Base-by-base conservation (phyloP, 768 basidiomycete species). In the Rhizopogon vesiculosus region DNA sequence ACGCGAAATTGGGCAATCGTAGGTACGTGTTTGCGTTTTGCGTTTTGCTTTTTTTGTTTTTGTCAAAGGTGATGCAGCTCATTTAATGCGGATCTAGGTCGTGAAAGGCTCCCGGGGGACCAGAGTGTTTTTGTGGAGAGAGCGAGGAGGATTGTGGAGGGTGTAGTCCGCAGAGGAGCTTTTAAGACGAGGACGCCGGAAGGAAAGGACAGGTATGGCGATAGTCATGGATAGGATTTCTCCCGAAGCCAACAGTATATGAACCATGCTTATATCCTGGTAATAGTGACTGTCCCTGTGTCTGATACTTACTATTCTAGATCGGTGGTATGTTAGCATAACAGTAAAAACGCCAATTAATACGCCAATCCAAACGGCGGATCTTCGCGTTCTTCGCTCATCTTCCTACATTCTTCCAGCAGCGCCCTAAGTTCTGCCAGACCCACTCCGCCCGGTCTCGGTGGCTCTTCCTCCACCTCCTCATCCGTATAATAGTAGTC, bases 1-100 rank as follows among this genome's bases (percentile, higher is more conserved):
- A 97, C 96, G 41, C 81, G 93, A 56, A 93, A 93, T 65, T 97
- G 94, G 93, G 91, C 88, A 0, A 79, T 97, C 50, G 71, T 96
- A 31, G 94, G 95, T 93, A 53, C 19, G 84, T 77, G 33, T 22
- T 7, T 38, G 6, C 13, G 15, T 15, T 35, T 19, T 28, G 4
- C 41, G 1, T 15, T 7, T 35, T 53, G 31, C 0, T 19, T 31
- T 7, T 28, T 25, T 22, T 2, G 22, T 22, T n/a, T 22, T 2
- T 25, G 25, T 25, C 3, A 25, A 25, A 31, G 7, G 15, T 19
- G 28, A 15, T n/a, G 5, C 10, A 8, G 4, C 51, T 56, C 19
- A 33, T 48, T 4, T 4, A 25, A 25, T 25, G 25, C 5, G 25
- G 44, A 19, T 44, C 38, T 54, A 70, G 68, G 67, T 57, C 56